Evolutionary conservation across 2,329 filamentous ascomycete species (phyloP).

Genomic region (Ophiostoma sp.): DNA sequence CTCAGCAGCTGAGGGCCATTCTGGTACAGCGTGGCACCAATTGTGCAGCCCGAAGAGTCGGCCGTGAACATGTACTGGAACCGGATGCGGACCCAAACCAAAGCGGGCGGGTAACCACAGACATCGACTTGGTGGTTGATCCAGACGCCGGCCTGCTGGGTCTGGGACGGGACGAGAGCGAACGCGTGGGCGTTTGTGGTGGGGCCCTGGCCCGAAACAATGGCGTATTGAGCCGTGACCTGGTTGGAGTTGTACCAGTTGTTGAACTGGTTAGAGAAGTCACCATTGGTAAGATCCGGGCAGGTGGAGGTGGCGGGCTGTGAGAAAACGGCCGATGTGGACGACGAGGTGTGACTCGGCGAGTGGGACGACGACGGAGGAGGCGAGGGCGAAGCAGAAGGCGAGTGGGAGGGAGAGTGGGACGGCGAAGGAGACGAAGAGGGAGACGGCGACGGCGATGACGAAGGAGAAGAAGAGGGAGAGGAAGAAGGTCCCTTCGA

Average conservation of each 20-base stretch:
- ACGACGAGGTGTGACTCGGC: background rate
- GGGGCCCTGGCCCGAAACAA: background rate
- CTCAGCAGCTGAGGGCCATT: background rate
- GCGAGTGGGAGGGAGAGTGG: background rate
- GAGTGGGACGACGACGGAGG: background rate
- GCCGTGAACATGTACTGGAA: constrained; percentile 10
- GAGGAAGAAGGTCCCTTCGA: background rate
- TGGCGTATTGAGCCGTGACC: background rate
- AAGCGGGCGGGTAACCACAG: background rate
- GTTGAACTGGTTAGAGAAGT: background rate
- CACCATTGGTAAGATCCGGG: background rate
- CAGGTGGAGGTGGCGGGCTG: background rate
- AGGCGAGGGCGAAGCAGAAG: background rate
- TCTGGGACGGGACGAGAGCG: background rate
- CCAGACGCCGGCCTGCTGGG: background rate
- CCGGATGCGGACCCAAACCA: background rate
- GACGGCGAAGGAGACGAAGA: background rate
- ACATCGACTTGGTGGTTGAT: background rate
- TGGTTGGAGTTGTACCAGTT: constrained; percentile 1
- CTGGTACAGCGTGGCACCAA: background rate
- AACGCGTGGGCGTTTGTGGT: background rate
- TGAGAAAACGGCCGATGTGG: background rate
- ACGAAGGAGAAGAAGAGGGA: background rate
- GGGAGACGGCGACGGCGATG: background rate
- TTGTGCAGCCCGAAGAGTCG: background rate